phyloP scores from a whole-genome alignment of 108 stramenopile species.

The Skeletonema grethae region DNA sequence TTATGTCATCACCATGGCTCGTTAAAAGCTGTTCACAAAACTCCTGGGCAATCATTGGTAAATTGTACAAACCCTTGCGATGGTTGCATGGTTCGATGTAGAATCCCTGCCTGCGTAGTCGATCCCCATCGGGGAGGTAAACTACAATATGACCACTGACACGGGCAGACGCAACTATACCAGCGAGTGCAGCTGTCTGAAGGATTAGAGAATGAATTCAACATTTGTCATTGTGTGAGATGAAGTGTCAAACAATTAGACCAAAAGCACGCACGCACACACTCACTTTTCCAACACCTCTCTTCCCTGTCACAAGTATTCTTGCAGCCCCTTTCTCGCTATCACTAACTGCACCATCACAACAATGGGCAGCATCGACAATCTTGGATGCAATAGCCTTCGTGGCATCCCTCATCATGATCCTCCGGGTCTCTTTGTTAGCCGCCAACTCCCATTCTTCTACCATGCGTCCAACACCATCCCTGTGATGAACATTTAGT shows the following conservation, averaged over 20 bases:
- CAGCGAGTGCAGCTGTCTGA: conserved; percentile 67
- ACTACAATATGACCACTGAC: conserved; percentile 74
- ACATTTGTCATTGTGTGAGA: not conserved
- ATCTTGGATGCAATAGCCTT: conserved; percentile 49
- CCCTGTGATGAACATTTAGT: conserved; percentile 58
- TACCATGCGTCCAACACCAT: conserved; percentile 75
- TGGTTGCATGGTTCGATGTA: conserved; percentile 63
- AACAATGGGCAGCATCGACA: conserved; percentile 28
- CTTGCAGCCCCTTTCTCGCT: conserved; percentile 42
- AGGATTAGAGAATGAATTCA: not conserved
- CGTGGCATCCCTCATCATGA: conserved; percentile 68
- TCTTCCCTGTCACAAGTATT: conserved; percentile 64
- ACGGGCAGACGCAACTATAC: conserved; percentile 80
- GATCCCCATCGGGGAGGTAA: conserved; percentile 78
- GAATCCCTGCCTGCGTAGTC: conserved; percentile 67
- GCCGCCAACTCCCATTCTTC: conserved; percentile 85
- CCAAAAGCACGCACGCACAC: not conserved
- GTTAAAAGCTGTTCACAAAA: conserved; percentile 55
- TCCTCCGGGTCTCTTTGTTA: conserved; percentile 70
- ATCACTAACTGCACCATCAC: conserved; percentile 3
- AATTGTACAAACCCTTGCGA: conserved; percentile 64
- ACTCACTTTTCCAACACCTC: conserved; percentile 74
- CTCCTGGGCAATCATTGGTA: conserved; percentile 75
- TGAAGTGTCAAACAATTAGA: too few relatives aligned
- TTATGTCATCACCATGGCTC: conserved; percentile 60